Conservation (phyloP, 805 yeast species). For the Blastobotrys attinorum region DNA sequence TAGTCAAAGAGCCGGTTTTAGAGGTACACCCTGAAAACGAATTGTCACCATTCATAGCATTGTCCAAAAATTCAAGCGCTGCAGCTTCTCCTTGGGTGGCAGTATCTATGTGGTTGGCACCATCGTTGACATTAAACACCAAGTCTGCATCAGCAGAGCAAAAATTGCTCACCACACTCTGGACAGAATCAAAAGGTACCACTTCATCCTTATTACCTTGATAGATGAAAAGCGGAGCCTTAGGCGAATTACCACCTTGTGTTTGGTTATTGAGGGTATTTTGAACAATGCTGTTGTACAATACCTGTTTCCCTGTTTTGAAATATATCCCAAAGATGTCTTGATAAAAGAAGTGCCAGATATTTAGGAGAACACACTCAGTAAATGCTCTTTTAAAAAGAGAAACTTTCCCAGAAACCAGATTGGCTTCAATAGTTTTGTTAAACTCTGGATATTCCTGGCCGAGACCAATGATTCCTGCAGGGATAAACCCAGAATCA, state of each 20-base stretch:
- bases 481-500: slow-evolving; percentile 18
- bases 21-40: slow-evolving; percentile 9
- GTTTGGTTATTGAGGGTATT: not conserved
- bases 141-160: slow-evolving; percentile 7
- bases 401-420: slow-evolving; percentile 11
- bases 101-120: slow-evolving; percentile 9
- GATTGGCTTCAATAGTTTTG: slow-evolving; percentile 5
- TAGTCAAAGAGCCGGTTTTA: too few relatives aligned
- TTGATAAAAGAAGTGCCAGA: slow-evolving; percentile 8
- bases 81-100: not conserved
- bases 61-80: slow-evolving; percentile 13
- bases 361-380: slow-evolving; percentile 15
- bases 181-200: not conserved
- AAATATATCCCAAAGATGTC: slow-evolving; percentile 12
- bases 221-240: not conserved
- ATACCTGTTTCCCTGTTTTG: not conserved
- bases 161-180: not conserved
- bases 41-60: slow-evolving; percentile 7
- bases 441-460: slow-evolving; percentile 17
- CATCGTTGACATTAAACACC: slow-evolving; percentile 9
- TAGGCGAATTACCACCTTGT: not conserved
- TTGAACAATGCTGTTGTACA: not conserved
- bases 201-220: not conserved
- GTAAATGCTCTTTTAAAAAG: slow-evolving; percentile 10
- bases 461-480: slow-evolving; percentile 22